phyloP scores from a whole-genome alignment of 2,329 filamentous ascomycete genomes.

The Alternaria brassicicola region DNA sequence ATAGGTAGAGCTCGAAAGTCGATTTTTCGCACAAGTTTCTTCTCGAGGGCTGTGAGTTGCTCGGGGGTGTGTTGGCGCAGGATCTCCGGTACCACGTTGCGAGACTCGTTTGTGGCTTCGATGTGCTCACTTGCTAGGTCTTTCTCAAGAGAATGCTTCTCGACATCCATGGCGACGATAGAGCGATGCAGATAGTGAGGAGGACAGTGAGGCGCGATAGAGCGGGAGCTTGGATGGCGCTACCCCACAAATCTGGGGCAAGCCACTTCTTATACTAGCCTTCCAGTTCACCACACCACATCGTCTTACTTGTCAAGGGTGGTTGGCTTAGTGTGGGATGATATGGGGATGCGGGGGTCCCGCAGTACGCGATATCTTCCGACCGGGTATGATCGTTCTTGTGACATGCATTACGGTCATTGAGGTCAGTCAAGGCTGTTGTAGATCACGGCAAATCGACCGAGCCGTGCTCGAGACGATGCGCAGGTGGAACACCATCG shows the following conservation, averaged over 20 bases:
- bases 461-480: neutral
- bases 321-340: neutral
- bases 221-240: neutral
- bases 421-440: neutral
- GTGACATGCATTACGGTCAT: neutral
- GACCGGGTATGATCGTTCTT: neutral
- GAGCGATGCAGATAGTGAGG: neutral
- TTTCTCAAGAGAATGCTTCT: conserved; percentile 2
- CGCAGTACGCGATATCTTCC: neutral
- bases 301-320: neutral
- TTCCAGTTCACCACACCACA: neutral
- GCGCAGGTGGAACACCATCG: neutral
- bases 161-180: neutral
- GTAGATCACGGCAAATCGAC: conserved; percentile 8
- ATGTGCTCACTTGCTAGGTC: conserved; percentile 13
- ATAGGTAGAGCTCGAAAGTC: conserved; percentile 38
- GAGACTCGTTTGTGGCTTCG: conserved; percentile 7
- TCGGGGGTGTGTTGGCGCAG: conserved; percentile 18
- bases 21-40: conserved; percentile 38
- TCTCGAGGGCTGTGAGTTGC: conserved; percentile 32
- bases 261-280: neutral
- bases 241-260: conserved; percentile 9
- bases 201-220: neutral
- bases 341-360: neutral
- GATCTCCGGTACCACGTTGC: conserved; percentile 16